Evolutionary conservation across 129 eudicot species (phyloP), one percentile per base, ranked within the genome.

Genomic region (Dittrichia graveolens): DNA sequence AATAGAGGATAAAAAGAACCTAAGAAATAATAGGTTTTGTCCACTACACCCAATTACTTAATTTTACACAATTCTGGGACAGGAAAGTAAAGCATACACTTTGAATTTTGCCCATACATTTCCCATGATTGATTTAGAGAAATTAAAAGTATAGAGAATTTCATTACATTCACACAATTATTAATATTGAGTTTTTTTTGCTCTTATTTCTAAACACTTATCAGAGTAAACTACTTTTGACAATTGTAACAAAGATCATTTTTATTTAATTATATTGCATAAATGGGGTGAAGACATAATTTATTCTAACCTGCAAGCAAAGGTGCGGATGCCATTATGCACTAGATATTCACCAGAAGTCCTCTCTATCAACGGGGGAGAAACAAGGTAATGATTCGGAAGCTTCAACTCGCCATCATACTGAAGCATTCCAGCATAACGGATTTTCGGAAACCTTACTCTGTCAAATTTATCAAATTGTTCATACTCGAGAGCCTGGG

Each of bases 331-430:
- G 61, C 91, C 96, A 45, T 92, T 92, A 72, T 83, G 82, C 13
- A 78, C 84, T 38, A 92, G 61, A 78, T 89, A 92, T 81, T 92
- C 97, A 24, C 97, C 97, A 71, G 97, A 92, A 2, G 96, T 92
- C 80, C 96, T 84, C 38, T 92, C 97, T 34, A 92, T 89, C 80
- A 84, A 86, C 11, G 97, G 97, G 49, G 97, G 97, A 69, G 96
- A 86, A 68, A 92, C 97, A 61, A 92, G 95, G 66, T 86, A 89
- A 39, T 79, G 84, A 48, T 67, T 85, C 12, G 97, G 97, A 73
- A 92, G 94, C 83, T 92, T 92, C 83, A 91, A 73, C 79, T 91
- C 97, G 10, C 97, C 97, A 81, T 92, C 97, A 38, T 92, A 92
- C 19, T 88, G 93, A 73, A 92, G 97, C 97, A 92, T 92, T 37